Evolutionary conservation across 2,329 filamentous ascomycete genomes (phyloP).

Genomic region (Pyrenophora teres): DNA sequence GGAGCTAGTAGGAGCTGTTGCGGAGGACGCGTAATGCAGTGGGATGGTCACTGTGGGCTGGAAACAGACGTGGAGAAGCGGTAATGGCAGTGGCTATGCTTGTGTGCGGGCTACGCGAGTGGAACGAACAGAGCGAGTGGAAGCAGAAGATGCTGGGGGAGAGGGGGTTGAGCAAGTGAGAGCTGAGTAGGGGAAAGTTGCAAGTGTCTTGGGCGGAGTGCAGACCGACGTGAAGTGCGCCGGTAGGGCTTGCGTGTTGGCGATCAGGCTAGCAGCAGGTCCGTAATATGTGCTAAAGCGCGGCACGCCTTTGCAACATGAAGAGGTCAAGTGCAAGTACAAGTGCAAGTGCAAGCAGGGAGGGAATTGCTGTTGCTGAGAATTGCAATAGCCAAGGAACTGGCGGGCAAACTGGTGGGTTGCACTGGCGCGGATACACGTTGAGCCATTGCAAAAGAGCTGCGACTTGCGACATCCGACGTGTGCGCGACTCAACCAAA

Average conservation of each 20-base stretch:
- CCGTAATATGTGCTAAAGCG: constrained; percentile 3
- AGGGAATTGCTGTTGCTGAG: not conserved
- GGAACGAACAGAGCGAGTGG: constrained; percentile 28
- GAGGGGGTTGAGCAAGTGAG: constrained; percentile 5
- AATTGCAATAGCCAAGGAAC: constrained; percentile 5
- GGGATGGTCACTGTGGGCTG: constrained; percentile 19
- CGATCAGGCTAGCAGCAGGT: constrained; percentile 17
- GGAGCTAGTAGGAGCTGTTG: constrained; percentile 15
- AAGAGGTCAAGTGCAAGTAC: no score
- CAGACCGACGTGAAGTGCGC: constrained; percentile 13
- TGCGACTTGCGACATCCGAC: constrained; percentile 4
- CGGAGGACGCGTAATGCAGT: constrained; percentile 35
- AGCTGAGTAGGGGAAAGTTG: not conserved
- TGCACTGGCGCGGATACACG: constrained; percentile 3
- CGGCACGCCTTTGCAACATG: not conserved
- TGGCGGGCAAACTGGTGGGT: not conserved
- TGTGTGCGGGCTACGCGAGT: constrained; percentile 19
- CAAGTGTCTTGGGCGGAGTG: constrained; percentile 4
- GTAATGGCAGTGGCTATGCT: constrained; percentile 26
- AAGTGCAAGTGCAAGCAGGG: not conserved
- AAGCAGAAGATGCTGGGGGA: constrained; percentile 23
- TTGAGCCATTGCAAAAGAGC: not conserved
- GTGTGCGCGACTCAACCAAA: constrained; percentile 8
- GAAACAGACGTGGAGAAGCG: constrained; percentile 20
- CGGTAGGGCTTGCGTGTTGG: constrained; percentile 11